Evolutionary conservation across 805 yeast genomes (phyloP).

Genomic region (Jamesozyma spencerorum): DNA sequence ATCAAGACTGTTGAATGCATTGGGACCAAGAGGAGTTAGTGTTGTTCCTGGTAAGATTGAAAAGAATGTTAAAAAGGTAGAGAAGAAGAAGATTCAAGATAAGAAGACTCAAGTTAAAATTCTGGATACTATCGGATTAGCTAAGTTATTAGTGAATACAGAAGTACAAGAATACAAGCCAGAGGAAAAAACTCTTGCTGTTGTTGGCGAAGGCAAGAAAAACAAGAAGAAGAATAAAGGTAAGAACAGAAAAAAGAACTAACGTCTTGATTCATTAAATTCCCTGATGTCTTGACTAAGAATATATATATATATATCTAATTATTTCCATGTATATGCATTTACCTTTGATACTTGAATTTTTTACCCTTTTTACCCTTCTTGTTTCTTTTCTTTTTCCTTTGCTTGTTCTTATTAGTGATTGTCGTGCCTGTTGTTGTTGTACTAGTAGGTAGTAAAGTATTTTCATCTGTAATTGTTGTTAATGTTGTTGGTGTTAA

Average conservation of each 20-base stretch:
- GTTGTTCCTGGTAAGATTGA: slow-evolving; percentile 20
- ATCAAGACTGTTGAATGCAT: slow-evolving; percentile 57
- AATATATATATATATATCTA: too few species aligned
- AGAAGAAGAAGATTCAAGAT: slow-evolving; percentile 6
- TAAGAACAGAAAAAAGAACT: slow-evolving; percentile 18
- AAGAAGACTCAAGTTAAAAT: slow-evolving; percentile 6
- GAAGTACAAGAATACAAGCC: slow-evolving; percentile 22
- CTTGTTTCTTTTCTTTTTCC: slow-evolving; percentile 10
- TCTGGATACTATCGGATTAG: slow-evolving; percentile 21
- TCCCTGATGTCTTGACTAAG: too few species aligned
- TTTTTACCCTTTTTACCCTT: slow-evolving; percentile 15
- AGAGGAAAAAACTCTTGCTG: slow-evolving; percentile 7
- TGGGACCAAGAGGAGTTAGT: slow-evolving; percentile 60
- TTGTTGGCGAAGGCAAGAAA: slow-evolving; percentile 4
- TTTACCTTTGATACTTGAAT: slow-evolving; percentile 6
- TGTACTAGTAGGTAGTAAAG: neutral
- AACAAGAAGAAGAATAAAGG: slow-evolving; percentile 20
- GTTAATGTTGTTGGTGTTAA: too few species aligned
- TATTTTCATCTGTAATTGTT: neutral
- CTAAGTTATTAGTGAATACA: slow-evolving; percentile 22
- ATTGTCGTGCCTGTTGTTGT: neutral
- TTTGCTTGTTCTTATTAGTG: slow-evolving; percentile 1
- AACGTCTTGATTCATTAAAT: too few species aligned
- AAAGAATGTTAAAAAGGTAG: slow-evolving; percentile 9
- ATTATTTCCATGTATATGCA: neutral